Evolutionary conservation across 768 basidiomycete species (phyloP).

Genomic region (Rhizopogon vulgaris): DNA sequence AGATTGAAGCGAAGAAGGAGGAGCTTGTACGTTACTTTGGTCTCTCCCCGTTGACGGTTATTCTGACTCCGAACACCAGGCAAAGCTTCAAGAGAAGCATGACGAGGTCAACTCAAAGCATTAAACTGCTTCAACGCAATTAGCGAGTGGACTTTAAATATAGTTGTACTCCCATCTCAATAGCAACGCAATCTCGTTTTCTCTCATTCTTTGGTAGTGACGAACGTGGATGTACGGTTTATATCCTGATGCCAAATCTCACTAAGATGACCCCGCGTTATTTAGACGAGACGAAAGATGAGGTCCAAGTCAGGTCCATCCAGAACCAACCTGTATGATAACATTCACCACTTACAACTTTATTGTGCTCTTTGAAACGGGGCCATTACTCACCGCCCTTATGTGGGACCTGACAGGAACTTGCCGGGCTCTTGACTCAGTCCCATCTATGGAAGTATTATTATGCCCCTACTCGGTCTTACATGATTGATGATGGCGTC

Average conservation of each 20-base stretch:
- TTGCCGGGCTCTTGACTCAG: too few relatives aligned
- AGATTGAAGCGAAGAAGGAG: slow-evolving; percentile 27
- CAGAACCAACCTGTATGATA: too few relatives aligned
- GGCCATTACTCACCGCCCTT: too few relatives aligned
- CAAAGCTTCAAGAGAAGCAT: not conserved
- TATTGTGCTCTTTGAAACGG: too few relatives aligned
- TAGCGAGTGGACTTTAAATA: not conserved
- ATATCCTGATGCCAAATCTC: too few relatives aligned
- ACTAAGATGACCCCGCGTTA: too few relatives aligned
- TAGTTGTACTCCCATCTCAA: not conserved
- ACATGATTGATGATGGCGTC: too few relatives aligned
- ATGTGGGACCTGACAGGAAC: too few relatives aligned
- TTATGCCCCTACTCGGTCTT: not conserved
- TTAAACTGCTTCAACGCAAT: not conserved
- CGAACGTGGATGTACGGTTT: not conserved
- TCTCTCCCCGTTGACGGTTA: not conserved
- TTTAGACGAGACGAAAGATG: too few relatives aligned
- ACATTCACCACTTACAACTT: too few relatives aligned
- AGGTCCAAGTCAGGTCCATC: too few relatives aligned
- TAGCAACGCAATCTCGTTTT: not conserved
- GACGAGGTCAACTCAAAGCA: slow-evolving; percentile 1
- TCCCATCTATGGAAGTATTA: too few relatives aligned
- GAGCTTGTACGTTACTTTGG: slow-evolving; percentile 22
- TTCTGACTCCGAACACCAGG: not conserved
- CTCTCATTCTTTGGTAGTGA: not conserved